Evolutionary conservation across 164 flowering plant species (phyloP).

Genomic region (Sedum album): DNA sequence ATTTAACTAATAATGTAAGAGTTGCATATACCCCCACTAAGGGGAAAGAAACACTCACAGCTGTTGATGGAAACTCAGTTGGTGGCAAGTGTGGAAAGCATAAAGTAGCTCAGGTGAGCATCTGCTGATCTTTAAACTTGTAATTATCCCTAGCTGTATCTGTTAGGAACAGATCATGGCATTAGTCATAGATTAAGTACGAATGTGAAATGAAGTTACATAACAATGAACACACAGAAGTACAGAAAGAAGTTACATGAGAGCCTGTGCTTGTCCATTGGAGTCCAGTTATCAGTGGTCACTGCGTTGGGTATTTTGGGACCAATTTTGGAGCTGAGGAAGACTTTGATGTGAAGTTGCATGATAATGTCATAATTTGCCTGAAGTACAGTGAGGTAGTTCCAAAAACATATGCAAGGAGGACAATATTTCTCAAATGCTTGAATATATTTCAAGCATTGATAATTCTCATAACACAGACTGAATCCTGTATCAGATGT

Average conservation of each 20-base stretch:
- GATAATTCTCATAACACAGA: constrained; percentile 3
- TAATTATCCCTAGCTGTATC: constrained; percentile 1
- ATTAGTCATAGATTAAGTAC: background rate
- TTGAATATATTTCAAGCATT: constrained; percentile 1
- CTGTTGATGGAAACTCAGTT: constrained; percentile 5
- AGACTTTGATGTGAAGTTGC: background rate
- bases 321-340: background rate
- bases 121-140: background rate
- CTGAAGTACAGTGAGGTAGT: background rate
- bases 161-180: constrained; percentile 5
- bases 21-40: constrained; percentile 4
- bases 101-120: background rate
- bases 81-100: constrained; percentile 7
- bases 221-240: background rate
- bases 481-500: constrained; percentile 8
- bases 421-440: background rate
- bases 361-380: background rate
- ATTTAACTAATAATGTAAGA: background rate
- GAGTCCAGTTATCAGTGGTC: background rate
- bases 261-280: constrained; percentile 1
- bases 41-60: background rate
- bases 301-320: background rate
- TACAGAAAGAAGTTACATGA: background rate
- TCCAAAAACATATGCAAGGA: background rate
- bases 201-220: background rate